Evolutionary conservation across 2,329 filamentous ascomycete genomes (phyloP).

Genomic region (Thermochaetoides dissita): DNA sequence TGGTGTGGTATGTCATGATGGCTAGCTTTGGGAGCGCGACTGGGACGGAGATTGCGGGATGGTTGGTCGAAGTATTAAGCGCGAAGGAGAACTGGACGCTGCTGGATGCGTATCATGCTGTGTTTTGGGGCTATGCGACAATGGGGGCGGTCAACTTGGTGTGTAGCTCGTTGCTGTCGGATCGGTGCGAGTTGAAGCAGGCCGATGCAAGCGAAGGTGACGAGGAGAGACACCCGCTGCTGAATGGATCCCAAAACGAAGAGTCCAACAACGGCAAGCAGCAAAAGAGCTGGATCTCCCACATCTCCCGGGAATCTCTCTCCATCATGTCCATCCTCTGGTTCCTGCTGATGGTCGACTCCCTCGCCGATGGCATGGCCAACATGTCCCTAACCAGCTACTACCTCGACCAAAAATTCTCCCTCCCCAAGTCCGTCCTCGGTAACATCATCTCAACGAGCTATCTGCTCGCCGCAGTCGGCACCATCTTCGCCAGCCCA

Average conservation of each 20-base stretch:
- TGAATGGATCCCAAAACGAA: not conserved
- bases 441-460: constrained; percentile 43
- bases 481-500: constrained; percentile 42
- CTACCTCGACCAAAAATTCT: constrained; percentile 43
- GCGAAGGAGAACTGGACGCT: constrained; percentile 32
- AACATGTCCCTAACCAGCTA: constrained; percentile 43
- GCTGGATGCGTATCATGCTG: constrained; percentile 39
- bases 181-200: constrained; percentile 33
- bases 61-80: constrained; percentile 34
- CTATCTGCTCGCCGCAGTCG: constrained; percentile 40
- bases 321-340: constrained; percentile 50
- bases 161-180: constrained; percentile 32
- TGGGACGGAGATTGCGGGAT: constrained; percentile 38
- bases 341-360: constrained; percentile 50
- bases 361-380: constrained; percentile 53
- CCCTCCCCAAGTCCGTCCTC: constrained; percentile 40
- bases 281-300: constrained; percentile 25
- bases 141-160: constrained; percentile 40
- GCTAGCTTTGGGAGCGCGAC: constrained; percentile 40
- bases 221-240: constrained; percentile 5
- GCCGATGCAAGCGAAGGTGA: constrained; percentile 13
- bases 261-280: constrained; percentile 2
- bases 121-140: constrained; percentile 41
- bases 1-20: constrained; percentile 50
- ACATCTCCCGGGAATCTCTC: constrained; percentile 44